Percentiles rank a stretch among this genome's conserved stretches.
phyloP scores from a whole-genome alignment of 306 rosid genomes.

The Prunus fruticosa region DNA sequence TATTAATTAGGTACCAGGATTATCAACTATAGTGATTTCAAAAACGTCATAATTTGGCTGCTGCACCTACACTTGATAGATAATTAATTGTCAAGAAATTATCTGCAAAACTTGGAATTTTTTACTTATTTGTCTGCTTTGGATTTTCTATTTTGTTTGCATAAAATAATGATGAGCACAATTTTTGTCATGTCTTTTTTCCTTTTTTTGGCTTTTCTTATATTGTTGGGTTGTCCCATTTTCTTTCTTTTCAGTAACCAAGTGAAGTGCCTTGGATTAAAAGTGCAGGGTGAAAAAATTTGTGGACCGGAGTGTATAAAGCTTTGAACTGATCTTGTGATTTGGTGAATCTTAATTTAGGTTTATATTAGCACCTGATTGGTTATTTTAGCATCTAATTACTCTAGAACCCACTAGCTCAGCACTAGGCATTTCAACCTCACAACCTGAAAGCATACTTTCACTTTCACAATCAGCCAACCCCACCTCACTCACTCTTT shows the following conservation, averaged over 20 bases:
- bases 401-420: not conserved
- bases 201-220: not conserved
- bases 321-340: not conserved
- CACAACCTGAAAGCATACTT: not conserved
- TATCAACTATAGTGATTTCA: too few relatives aligned
- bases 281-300: too few relatives aligned
- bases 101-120: not conserved
- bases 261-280: too few relatives aligned
- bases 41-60: too few relatives aligned
- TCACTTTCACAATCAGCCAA: not conserved
- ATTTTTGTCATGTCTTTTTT: too few relatives aligned
- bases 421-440: constrained; percentile 2
- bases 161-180: too few relatives aligned
- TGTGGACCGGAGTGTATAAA: not conserved
- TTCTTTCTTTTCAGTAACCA: too few relatives aligned
- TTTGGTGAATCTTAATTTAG: constrained; percentile 12
- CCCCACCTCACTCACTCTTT: not conserved
- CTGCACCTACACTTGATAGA: too few relatives aligned
- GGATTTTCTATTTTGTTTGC: too few relatives aligned
- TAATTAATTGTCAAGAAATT: not conserved
- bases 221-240: not conserved
- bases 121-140: too few relatives aligned
- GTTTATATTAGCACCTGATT: not conserved
- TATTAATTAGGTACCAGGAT: not conserved
- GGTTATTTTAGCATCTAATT: not conserved